Evolutionary conservation across 2,329 filamentous ascomycete species (phyloP).

Genomic region (Fusarium vanettenii): DNA sequence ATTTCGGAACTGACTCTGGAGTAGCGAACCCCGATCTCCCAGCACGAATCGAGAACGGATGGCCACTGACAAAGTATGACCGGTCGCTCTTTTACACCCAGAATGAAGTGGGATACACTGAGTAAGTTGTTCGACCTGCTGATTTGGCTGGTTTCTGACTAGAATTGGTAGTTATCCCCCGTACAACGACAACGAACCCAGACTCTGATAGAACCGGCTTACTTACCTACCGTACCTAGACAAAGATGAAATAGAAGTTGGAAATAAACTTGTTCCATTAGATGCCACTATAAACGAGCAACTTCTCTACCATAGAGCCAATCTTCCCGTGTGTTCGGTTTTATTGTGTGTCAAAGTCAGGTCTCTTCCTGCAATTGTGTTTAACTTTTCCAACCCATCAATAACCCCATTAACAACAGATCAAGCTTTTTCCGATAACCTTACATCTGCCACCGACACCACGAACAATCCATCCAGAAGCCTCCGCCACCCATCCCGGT

Average conservation of each 20-base stretch:
- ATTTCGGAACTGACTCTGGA: constrained; percentile 4
- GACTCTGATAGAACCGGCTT: constrained; percentile 15
- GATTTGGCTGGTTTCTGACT: background rate
- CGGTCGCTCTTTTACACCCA: constrained; percentile 35
- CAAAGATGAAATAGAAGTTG: background rate
- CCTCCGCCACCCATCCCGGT: too few relatives aligned
- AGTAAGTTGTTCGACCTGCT: constrained; percentile 14
- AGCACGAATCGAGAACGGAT: constrained; percentile 39
- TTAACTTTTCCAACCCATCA: too few relatives aligned
- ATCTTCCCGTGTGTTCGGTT: too few relatives aligned
- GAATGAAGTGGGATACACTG: constrained; percentile 33
- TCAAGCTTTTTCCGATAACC: too few relatives aligned
- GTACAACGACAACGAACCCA: constrained; percentile 21
- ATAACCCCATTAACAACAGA: too few relatives aligned
- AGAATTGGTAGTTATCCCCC: constrained; percentile 19
- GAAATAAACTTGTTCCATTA: background rate
- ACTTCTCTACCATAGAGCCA: background rate
- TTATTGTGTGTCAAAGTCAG: too few relatives aligned
- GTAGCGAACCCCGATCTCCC: constrained; percentile 41
- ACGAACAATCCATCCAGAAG: too few relatives aligned
- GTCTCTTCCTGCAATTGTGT: too few relatives aligned
- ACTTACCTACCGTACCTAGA: background rate
- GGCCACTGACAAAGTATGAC: constrained; percentile 38
- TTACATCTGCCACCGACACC: too few relatives aligned
- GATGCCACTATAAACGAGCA: background rate